These are phyloP conservation scores for Aureobasidium melanogenum DNA, from an alignment of 2,329 filamentous ascomycete genomes.

Conservation along the genomic window DNA sequence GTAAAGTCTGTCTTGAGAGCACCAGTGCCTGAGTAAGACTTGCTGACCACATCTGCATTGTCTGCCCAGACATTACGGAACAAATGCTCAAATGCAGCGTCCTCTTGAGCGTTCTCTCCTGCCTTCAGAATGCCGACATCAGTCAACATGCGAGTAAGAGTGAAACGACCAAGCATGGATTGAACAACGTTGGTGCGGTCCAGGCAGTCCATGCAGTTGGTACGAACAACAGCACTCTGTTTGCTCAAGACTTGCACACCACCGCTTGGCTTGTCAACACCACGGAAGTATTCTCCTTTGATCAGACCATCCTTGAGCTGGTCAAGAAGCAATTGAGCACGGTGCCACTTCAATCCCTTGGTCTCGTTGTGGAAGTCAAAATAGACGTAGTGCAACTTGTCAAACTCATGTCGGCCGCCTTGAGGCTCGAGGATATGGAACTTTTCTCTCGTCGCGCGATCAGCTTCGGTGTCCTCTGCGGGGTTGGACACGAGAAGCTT, in stretches of 20 bases:
- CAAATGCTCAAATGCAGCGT: conserved; percentile 73
- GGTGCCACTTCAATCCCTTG: conserved; percentile 88
- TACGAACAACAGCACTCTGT: conserved; percentile 86
- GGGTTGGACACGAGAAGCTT: conserved; percentile 63
- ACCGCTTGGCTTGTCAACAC: conserved; percentile 73
- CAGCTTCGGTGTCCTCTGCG: conserved; percentile 55
- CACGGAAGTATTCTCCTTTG: conserved; percentile 85
- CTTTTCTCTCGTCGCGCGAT: conserved; percentile 62
- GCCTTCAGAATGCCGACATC: conserved; percentile 71
- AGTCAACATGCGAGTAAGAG: conserved; percentile 77
- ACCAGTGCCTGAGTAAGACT: conserved; percentile 88
- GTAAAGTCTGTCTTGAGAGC: conserved; percentile 98
- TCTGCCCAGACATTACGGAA: conserved; percentile 99
- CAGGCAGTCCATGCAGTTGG: conserved; percentile 98
- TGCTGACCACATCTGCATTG: conserved; percentile 91
- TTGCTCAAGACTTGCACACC: conserved; percentile 69
- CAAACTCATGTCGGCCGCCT: conserved; percentile 55
- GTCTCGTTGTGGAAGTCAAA: conserved; percentile 99
- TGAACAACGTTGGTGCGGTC: conserved; percentile 97
- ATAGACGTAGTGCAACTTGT: conserved; percentile 90
- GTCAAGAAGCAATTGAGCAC: conserved; percentile 77
- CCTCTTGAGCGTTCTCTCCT: conserved; percentile 71
- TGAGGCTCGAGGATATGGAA: conserved; percentile 66
- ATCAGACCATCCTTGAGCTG: conserved; percentile 67
- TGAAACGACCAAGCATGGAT: conserved; percentile 88